Percentiles rank a stretch among this genome's conserved stretches.
Evolutionary conservation across 106 monocot genomes (phyloP).

Genomic region (Dendrobium chrysotoxum): DNA sequence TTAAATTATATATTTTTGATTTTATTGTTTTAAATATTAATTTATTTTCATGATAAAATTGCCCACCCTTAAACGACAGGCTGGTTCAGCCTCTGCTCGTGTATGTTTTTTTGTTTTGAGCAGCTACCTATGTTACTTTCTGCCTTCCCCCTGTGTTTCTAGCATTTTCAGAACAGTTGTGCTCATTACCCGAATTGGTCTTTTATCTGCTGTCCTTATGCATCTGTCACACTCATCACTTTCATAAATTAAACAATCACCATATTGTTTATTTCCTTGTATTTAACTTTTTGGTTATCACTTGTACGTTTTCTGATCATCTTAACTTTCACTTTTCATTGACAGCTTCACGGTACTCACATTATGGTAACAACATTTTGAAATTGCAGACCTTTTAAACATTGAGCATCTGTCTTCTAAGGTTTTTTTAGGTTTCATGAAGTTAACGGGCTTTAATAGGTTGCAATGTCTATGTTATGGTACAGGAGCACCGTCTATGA

Average conservation of each 20-base stretch:
- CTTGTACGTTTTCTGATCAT: background rate
- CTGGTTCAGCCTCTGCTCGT: too few relatives aligned
- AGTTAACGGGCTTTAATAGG: background rate
- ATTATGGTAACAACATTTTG: background rate
- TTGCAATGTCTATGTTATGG: background rate
- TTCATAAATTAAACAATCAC: background rate
- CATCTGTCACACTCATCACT: background rate
- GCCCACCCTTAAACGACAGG: too few relatives aligned
- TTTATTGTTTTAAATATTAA: too few relatives aligned
- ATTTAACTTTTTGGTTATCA: background rate
- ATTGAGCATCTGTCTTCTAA: background rate
- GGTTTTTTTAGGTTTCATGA: background rate
- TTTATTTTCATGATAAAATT: too few relatives aligned
- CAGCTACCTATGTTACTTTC: too few relatives aligned
- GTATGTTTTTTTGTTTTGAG: too few relatives aligned
- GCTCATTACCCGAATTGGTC: background rate
- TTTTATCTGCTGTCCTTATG: background rate
- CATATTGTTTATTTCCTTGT: background rate
- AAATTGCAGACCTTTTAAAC: background rate
- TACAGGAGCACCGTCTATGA: constrained; percentile 43
- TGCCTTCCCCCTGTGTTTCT: background rate
- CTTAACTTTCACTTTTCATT: background rate
- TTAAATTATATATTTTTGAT: too few relatives aligned
- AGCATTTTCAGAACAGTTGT: background rate
- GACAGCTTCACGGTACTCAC: too few relatives aligned